phyloP scores from a whole-genome alignment of 148 eudicot genomes.

The Silene conica region DNA sequence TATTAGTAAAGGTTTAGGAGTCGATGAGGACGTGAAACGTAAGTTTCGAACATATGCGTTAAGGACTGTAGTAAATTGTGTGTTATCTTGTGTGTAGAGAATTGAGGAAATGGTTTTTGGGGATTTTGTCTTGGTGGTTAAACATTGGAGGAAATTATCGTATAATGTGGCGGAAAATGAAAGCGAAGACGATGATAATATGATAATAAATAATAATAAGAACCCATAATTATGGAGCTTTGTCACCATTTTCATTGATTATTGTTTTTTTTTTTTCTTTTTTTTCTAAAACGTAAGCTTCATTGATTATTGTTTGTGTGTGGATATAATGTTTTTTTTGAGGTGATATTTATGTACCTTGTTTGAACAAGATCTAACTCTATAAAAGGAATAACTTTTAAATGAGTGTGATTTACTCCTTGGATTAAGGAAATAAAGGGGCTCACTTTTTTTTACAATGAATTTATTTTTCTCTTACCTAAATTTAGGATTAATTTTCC shows the following conservation, averaged over 20 bases:
- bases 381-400: too few relatives aligned
- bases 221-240: neutral
- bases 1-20: conserved; percentile 11
- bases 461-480: too few relatives aligned
- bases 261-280: neutral
- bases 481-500: too few relatives aligned
- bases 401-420: too few relatives aligned
- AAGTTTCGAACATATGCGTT: conserved; percentile 14
- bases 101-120: conserved; percentile 7
- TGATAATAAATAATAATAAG: neutral
- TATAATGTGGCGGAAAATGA: neutral
- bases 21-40: conserved; percentile 9
- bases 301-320: too few relatives aligned
- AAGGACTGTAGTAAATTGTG: conserved; percentile 10
- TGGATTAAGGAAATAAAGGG: too few relatives aligned
- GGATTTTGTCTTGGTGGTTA: conserved; percentile 4
- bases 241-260: neutral
- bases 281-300: too few relatives aligned
- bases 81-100: conserved; percentile 12
- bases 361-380: too few relatives aligned
- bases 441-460: too few relatives aligned
- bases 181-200: neutral
- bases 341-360: conserved; percentile 14
- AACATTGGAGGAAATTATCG: conserved; percentile 18
- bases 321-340: neutral